Base-by-base conservation (phyloP, 2,329 filamentous ascomycete species). In the Falciphora oryzae region DNA sequence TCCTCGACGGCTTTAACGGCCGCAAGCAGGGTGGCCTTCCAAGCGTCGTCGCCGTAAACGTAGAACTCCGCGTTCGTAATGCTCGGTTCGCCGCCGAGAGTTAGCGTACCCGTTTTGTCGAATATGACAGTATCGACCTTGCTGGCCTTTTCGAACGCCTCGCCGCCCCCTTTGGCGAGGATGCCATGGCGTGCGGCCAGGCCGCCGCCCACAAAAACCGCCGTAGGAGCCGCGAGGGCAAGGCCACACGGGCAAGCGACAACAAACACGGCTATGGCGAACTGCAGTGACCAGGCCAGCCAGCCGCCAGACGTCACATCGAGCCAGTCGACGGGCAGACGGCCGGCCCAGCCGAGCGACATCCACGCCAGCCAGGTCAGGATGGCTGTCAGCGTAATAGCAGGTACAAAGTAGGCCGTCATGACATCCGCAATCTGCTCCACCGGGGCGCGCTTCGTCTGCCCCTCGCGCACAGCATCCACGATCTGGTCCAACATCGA, bases 241-340 rank as follows among this genome's bases (percentile, higher is more conserved):
- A 96, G 82, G 2, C 92, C 92, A 71, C 92, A 96, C 1, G 92
- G 92, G 71, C 92, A 96, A 2, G 92, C 91, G 35, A 96, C 89
- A 50, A 96, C 91, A 69, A 96, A 95, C 14, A 95, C 91, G 10
- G 92, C 86, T 70, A 96, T 94, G n/a, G 92, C 90, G 71, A 94
- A 95, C 67, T 91, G 88, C 59, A 95, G 81, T 2, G 90, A 89
- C 80, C 91, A 94, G 1, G 88, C 83, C 0, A 85, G 82, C 85
- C 88, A 90, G 13, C 87, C 85, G 25, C 87, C 87, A 1, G 79
- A 76, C 22, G 81, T 78, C 16, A 77, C 74, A 18, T 84, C 81
- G 18, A 86, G 76, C 70, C 85, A 91, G 56, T 89, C 85, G 22
- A 93, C 78, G 1, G 71, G 72, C 2, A n/a, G n/a, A n/a, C n/a